Base-by-base conservation (phyloP, 164 flowering plant genomes). In the Piper longum region DNA sequence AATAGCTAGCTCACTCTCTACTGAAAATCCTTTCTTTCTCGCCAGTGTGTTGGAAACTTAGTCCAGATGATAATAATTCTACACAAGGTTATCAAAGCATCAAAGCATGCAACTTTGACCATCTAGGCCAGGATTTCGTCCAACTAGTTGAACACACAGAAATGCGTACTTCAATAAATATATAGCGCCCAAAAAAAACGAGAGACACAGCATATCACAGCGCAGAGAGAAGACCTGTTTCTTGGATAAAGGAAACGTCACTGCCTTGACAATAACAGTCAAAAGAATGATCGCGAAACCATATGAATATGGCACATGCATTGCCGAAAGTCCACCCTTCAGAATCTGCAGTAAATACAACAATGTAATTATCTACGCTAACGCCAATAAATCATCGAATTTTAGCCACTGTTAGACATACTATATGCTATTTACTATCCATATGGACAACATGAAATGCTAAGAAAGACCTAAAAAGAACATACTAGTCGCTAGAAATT, bases 261-360 rank as follows among this genome's bases (percentile, higher is more conserved):
- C 95, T 57, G 91, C 96, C 73, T 93, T 93, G 40, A 93, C 97
- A 62, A 90, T 78, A 64, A 93, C 86, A 18, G 97, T 93, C 11
- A 93, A 82, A 7, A 93, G 81, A 73, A 93, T 93, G 64, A 93
- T 93, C 39, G 97, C 97, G 69, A 93, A 93, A 18, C 98, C 98
- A 75, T 93, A 90, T 45, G 99, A 68, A 73, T 93, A 93, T 0
- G 99, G 97, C 26, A 81, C 88, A 67, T 93, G 96, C 66, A 86
- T 39, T 64, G 84, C 59, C 4, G 96, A 85, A 26, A 93, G 78
- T 63, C 92, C 96, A 69, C 76, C 92, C 72, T 89, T 79, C 65
- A 93, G 72, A 71, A 93, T 78, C 98, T 91, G 82, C 62, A 74
- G 69, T 6, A 13, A 57, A 40, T 58, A 19, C 17, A 45, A 43